Conservation (phyloP, 805 yeast genomes). For the Jamesozyma rosinii region DNA sequence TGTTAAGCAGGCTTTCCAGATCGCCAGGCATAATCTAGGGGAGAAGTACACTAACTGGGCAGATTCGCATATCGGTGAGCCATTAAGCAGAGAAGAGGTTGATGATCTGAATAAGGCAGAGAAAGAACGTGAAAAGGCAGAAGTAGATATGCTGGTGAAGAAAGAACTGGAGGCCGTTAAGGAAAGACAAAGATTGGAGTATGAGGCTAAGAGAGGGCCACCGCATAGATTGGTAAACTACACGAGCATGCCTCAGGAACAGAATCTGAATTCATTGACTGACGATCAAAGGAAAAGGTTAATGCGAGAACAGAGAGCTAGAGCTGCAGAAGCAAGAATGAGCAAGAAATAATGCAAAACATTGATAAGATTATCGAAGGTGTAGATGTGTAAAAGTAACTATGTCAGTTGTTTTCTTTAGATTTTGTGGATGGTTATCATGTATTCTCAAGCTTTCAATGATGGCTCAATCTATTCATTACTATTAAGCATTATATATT, state of each 20-base stretch:
- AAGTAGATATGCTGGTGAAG: conserved; percentile 27
- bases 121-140: conserved; percentile 34
- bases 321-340: conserved; percentile 90
- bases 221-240: conserved; percentile 31
- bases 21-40: conserved; percentile 58
- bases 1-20: conserved; percentile 51
- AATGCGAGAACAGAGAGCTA: conserved; percentile 89
- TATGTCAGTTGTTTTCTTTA: background rate
- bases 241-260: conserved; percentile 19
- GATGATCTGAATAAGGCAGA: conserved; percentile 36
- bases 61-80: conserved; percentile 52
- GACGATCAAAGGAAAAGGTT: conserved; percentile 67
- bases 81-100: conserved; percentile 47
- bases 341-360: background rate
- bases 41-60: conserved; percentile 66
- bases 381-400: background rate
- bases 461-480: background rate
- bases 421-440: too few relatives aligned
- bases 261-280: conserved; percentile 50
- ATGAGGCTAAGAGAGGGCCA: conserved; percentile 25
- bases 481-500: background rate
- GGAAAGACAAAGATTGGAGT: conserved; percentile 17
- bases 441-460: too few relatives aligned
- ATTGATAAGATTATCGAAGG: too few relatives aligned
- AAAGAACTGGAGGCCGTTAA: conserved; percentile 23